These are phyloP conservation scores for Apiospora phragmitis DNA, from an alignment of 2,329 filamentous ascomycete species.

Conservation along the genomic window DNA sequence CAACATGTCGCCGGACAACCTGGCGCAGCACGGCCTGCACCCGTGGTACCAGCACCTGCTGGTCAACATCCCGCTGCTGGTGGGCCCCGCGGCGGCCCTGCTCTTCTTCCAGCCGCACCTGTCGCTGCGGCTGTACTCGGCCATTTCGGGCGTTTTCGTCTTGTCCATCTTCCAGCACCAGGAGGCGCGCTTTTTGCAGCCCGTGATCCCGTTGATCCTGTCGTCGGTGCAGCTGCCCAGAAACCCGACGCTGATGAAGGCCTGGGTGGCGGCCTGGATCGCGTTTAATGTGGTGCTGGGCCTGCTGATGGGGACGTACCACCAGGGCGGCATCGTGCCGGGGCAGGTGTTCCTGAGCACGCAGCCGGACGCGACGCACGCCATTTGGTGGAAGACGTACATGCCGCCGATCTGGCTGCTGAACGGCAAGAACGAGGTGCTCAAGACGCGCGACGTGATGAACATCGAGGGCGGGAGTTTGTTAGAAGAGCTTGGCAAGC, in stretches of 20 bases:
- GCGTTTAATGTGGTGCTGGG: constrained; percentile 69
- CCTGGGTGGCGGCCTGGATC: constrained; percentile 65
- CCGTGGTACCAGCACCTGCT: constrained; percentile 77
- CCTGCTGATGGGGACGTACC: constrained; percentile 76
- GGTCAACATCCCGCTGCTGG: constrained; percentile 69
- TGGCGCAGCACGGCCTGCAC: constrained; percentile 75
- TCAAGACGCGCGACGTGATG: constrained; percentile 75
- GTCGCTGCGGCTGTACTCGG: constrained; percentile 69
- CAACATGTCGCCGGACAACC: constrained; percentile 69
- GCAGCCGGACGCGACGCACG: constrained; percentile 67
- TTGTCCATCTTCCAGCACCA: constrained; percentile 78
- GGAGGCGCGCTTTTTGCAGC: constrained; percentile 76
- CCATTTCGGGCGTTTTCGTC: constrained; percentile 68
- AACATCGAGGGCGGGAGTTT: constrained; percentile 64
- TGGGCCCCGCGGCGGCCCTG: constrained; percentile 68
- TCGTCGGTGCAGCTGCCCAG: constrained; percentile 70
- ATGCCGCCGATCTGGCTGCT: constrained; percentile 79
- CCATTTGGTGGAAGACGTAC: constrained; percentile 86
- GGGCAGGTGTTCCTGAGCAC: constrained; percentile 74
- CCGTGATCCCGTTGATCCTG: constrained; percentile 74
- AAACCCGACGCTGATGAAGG: constrained; percentile 46
- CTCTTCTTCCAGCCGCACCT: constrained; percentile 58
- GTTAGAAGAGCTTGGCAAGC: constrained; percentile 55
- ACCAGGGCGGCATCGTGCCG: constrained; percentile 77
- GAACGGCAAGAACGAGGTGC: constrained; percentile 70